Conservation (phyloP, 768 basidiomycete species). For the Phylloporus scabripes region DNA sequence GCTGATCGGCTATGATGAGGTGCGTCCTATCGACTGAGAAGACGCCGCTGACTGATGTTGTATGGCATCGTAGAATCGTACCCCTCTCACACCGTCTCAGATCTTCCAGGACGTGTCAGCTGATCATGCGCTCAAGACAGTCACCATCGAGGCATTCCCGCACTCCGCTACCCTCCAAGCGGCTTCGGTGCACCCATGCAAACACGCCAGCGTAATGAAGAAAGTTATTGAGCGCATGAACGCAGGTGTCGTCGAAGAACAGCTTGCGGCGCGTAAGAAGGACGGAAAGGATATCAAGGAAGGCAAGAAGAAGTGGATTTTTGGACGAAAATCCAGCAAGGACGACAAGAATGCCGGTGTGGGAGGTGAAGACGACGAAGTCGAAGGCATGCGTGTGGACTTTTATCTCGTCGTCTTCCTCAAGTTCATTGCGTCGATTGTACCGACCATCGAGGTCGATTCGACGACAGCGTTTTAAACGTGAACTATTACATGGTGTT, state of each 20-base stretch:
- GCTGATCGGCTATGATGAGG: conserved; percentile 97
- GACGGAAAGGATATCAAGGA: conserved; percentile 46
- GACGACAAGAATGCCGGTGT: conserved; percentile 38
- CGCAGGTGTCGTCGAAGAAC: conserved; percentile 75
- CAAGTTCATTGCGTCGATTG: conserved; percentile 98
- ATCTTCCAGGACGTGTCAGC: conserved; percentile 97
- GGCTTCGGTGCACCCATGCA: conserved; percentile 97
- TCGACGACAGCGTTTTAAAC: conserved; percentile 71
- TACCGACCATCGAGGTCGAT: conserved; percentile 98
- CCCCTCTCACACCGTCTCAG: conserved; percentile 79
- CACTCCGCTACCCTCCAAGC: conserved; percentile 80
- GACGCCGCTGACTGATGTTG: neutral
- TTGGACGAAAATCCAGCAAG: conserved; percentile 65
- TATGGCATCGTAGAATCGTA: conserved; percentile 59
- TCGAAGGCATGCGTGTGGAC: conserved; percentile 94
- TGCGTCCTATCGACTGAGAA: conserved; percentile 27
- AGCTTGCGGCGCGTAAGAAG: conserved; percentile 60
- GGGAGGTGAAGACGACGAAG: conserved; percentile 43
- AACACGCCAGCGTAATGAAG: conserved; percentile 99
- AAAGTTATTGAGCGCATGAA: conserved; percentile 99
- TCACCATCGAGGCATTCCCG: conserved; percentile 98
- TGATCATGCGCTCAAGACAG: conserved; percentile 97
- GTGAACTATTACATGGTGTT: conserved; percentile 1
- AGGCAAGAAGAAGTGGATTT: conserved; percentile 78
- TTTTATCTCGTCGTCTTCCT: conserved; percentile 98